These are phyloP conservation scores for Candida manassasensis DNA, from an alignment of 805 yeast genomes.

Conservation along the genomic window DNA sequence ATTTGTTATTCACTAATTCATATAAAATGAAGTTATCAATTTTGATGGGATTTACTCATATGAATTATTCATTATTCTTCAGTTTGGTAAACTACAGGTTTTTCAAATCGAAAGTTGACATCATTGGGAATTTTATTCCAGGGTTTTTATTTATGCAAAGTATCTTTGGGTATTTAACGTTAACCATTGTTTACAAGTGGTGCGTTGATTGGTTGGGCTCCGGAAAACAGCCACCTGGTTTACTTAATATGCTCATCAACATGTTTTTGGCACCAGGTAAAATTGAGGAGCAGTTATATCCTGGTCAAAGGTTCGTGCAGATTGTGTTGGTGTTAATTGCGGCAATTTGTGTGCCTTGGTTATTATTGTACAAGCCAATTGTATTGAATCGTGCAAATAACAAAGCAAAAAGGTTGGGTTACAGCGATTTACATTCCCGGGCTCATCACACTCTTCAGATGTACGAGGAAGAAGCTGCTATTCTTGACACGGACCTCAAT, in stretches of 20 bases:
- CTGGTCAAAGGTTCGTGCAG: constrained; percentile 78
- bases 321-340: constrained; percentile 70
- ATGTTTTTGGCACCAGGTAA: constrained; percentile 95
- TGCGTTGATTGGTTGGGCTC: constrained; percentile 81
- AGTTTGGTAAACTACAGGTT: constrained; percentile 75
- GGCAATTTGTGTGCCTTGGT: constrained; percentile 86
- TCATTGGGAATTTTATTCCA: constrained; percentile 90
- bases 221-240: constrained; percentile 81
- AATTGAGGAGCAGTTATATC: constrained; percentile 73
- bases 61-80: constrained; percentile 84
- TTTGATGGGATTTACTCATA: constrained; percentile 89
- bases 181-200: constrained; percentile 92
- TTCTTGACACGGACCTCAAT: constrained; percentile 18
- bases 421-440: constrained; percentile 35
- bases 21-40: constrained; percentile 96
- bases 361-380: constrained; percentile 79
- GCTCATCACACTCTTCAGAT: constrained; percentile 31
- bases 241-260: constrained; percentile 88
- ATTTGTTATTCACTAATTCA: constrained; percentile 84
- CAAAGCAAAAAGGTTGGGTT: constrained; percentile 48
- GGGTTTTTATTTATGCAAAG: constrained; percentile 94
- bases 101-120: constrained; percentile 70
- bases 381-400: constrained; percentile 53
- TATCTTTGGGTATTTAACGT: constrained; percentile 86
- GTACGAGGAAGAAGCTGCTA: constrained; percentile 5